Percentiles rank a stretch among this genome's conserved stretches.
Evolutionary conservation across 257 asterid species (phyloP).

Genomic region (Nemophila menziesii): DNA sequence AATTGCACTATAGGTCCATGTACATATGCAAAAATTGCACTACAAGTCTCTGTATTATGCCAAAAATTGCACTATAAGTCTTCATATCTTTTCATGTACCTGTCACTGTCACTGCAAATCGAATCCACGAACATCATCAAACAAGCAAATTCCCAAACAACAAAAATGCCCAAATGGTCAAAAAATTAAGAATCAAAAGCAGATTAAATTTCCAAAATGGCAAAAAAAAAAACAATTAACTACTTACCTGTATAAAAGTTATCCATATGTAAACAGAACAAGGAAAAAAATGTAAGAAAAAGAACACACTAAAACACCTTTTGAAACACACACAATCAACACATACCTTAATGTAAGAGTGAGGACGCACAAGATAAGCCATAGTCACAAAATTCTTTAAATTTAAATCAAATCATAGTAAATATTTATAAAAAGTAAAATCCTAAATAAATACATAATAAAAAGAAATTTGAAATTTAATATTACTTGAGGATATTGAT

Average conservation of each 20-base stretch:
- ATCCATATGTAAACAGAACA: constrained; percentile 50
- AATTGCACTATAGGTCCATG: too few species aligned
- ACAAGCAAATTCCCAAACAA: constrained; percentile 22
- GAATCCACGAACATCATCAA: constrained; percentile 19
- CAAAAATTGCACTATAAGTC: background rate
- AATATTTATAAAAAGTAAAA: constrained; percentile 6
- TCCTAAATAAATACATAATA: too few species aligned
- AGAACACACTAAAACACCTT: background rate
- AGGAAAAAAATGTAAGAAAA: constrained; percentile 10
- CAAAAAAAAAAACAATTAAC: constrained; percentile 5
- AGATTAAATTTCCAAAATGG: constrained; percentile 3
- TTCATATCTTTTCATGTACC: constrained; percentile 66
- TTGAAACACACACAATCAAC: constrained; percentile 6
- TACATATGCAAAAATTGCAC: too few species aligned
- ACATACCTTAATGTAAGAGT: constrained; percentile 64
- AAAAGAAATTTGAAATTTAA: too few species aligned
- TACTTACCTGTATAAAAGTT: constrained; percentile 78
- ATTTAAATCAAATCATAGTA: constrained; percentile 12
- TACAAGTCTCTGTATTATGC: too few species aligned
- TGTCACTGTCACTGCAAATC: constrained; percentile 74
- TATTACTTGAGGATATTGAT: too few species aligned
- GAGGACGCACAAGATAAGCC: constrained; percentile 90
- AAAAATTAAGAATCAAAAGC: constrained; percentile 10
- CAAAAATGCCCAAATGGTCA: constrained; percentile 13
- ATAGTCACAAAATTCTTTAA: constrained; percentile 78